Evolutionary conservation across 495 filamentous ascomycete species (phyloP).

Genomic region (Entonaema liquescens): DNA sequence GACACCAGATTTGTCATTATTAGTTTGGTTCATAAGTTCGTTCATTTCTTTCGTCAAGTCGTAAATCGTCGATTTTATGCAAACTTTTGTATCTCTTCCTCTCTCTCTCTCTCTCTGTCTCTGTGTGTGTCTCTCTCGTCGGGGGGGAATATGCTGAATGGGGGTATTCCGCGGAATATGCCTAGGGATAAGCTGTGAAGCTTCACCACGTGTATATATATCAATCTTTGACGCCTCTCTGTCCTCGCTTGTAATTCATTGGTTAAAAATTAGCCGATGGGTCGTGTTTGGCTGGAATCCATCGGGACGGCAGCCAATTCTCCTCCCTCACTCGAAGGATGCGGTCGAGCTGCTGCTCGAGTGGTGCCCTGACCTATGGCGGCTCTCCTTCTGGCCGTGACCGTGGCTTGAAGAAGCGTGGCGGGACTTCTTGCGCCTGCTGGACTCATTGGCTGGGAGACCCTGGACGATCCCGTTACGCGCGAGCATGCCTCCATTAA

Average conservation of each 20-base stretch:
- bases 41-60: slow-evolving; percentile 37
- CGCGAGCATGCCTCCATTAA: slow-evolving; percentile 93
- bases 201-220: slow-evolving; percentile 60
- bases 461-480: slow-evolving; percentile 88
- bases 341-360: slow-evolving; percentile 68
- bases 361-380: slow-evolving; percentile 57
- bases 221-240: slow-evolving; percentile 46
- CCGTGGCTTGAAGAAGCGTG: slow-evolving; percentile 53
- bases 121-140: slow-evolving; percentile 26
- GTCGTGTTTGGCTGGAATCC: slow-evolving; percentile 29
- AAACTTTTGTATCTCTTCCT: slow-evolving; percentile 48
- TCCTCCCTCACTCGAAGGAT: slow-evolving; percentile 58
- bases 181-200: slow-evolving; percentile 56
- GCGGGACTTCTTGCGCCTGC: slow-evolving; percentile 59
- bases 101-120: slow-evolving; percentile 33
- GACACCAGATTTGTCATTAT: slow-evolving; percentile 26
- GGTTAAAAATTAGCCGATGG: slow-evolving; percentile 40
- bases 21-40: slow-evolving; percentile 41
- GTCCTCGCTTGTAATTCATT: slow-evolving; percentile 40
- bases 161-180: slow-evolving; percentile 48
- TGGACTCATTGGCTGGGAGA: slow-evolving; percentile 70
- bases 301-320: slow-evolving; percentile 20
- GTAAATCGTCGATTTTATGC: slow-evolving; percentile 46
- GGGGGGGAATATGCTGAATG: slow-evolving; percentile 40
- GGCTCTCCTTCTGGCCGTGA: slow-evolving; percentile 50